Conservation (phyloP, 1,284 basidiomycete genomes). For the Apiotrichum sp. region DNA sequence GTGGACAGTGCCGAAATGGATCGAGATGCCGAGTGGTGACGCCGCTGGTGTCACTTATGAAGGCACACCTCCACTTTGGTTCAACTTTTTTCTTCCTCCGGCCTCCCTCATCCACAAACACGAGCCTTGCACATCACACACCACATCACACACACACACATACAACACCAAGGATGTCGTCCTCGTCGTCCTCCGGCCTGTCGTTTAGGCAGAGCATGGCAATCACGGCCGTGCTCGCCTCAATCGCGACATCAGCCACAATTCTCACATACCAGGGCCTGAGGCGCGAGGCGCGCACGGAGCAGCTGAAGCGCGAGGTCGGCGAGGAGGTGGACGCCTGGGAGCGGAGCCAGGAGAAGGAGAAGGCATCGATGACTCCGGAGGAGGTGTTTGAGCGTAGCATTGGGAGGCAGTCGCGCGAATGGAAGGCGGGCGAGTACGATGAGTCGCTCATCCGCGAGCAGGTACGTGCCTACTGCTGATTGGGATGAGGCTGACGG, state of each 20-base stretch:
- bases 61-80: too few species aligned
- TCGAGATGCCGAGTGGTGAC: neutral
- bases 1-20: too few species aligned
- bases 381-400: conserved; percentile 9
- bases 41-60: too few species aligned
- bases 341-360: conserved; percentile 20
- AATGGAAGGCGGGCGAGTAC: conserved; percentile 50
- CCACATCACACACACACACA: too few species aligned
- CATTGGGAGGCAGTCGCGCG: conserved; percentile 11
- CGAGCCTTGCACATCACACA: too few species aligned
- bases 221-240: conserved; percentile 38
- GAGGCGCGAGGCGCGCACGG: conserved; percentile 40
- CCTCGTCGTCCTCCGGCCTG: conserved; percentile 8
- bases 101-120: too few species aligned
- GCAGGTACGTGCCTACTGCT: conserved; percentile 35
- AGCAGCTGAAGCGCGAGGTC: conserved; percentile 42
- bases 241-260: conserved; percentile 35
- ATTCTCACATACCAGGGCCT: conserved; percentile 45
- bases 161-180: neutral
- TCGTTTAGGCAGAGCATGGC: conserved; percentile 29
- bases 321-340: conserved; percentile 43
- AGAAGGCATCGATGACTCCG: neutral
- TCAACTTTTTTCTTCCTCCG: too few species aligned
- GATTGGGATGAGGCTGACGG: neutral
- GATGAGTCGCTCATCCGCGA: conserved; percentile 73